These are phyloP conservation scores for Fusarium subglutinans DNA, from an alignment of 2,329 filamentous ascomycete genomes.

Conservation along the genomic window DNA sequence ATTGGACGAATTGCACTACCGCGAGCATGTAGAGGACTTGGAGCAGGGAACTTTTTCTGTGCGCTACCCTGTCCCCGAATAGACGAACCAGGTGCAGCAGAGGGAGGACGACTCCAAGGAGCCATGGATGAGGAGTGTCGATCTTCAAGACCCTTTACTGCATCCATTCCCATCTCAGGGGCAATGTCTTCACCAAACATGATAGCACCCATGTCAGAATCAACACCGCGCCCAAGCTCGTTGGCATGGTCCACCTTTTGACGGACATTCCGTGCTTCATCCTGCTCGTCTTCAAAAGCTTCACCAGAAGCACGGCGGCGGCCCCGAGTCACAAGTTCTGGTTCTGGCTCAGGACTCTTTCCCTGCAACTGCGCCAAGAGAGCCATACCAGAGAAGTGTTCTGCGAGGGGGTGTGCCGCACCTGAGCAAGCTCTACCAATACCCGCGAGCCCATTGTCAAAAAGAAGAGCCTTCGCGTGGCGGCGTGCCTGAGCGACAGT, in stretches of 20 bases:
- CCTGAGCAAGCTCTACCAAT: conserved; percentile 24
- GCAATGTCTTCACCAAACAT: conserved; percentile 53
- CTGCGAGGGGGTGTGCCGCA: conserved; percentile 55
- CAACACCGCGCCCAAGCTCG: conserved; percentile 43
- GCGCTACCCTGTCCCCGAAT: conserved; percentile 52
- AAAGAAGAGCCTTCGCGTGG: conserved; percentile 46
- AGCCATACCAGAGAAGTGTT: conserved; percentile 55
- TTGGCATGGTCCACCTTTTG: conserved; percentile 45
- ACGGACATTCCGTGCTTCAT: conserved; percentile 50
- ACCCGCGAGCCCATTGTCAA: conserved; percentile 49
- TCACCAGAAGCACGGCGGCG: conserved; percentile 56
- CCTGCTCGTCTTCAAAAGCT: conserved; percentile 53
- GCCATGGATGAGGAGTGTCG: conserved; percentile 64
- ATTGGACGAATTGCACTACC: conserved; percentile 52
- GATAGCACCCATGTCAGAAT: conserved; percentile 41
- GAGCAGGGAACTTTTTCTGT: conserved; percentile 46
- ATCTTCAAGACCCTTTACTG: conserved; percentile 72
- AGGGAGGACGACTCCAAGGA: conserved; percentile 62
- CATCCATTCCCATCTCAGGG: conserved; percentile 77
- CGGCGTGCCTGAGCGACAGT: conserved; percentile 52
- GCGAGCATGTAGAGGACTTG: conserved; percentile 51
- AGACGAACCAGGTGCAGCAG: conserved; percentile 58
- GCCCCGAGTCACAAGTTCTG: conserved; percentile 34
- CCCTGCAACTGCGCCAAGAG: conserved; percentile 50
- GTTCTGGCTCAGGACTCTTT: conserved; percentile 28